Evolutionary conservation across 495 filamentous ascomycete species (phyloP), one percentile per base, ranked within the genome.

Genomic region (Lasiosphaeria ovina): DNA sequence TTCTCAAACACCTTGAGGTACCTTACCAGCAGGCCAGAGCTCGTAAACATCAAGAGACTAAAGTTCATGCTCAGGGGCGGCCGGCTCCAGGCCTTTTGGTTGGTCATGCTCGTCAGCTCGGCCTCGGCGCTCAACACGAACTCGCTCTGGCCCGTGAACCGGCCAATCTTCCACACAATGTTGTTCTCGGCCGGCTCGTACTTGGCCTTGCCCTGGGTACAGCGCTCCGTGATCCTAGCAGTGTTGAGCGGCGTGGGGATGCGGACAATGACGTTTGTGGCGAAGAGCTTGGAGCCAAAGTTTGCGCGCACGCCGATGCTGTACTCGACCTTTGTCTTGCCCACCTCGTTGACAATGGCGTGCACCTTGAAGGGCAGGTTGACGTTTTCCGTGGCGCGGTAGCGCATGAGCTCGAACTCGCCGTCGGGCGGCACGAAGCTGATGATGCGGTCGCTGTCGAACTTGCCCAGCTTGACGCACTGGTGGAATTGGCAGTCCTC

Each of bases 1-100:
- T 99, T 99, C 82, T 99, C 95, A 78, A 99, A 99, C 33, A 99
- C 95, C 79, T 99, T 99, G 60, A 99, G 77, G 75, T 99, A 99
- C 47, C 95, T 77, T 53, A 99, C 95, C 63, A 99, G 70, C 66
- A 99, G 73, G 14, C 94, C 95, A 1, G 87, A 91, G 68, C 89
- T 93, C 40, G 95, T 99, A 74, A 99, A 99, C 95, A 99, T 99
- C 66, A 99, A 78, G 66, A 99, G 74, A 58, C 87, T 91, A 69
- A 99, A 99, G 72, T 81, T 93, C 73, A 99, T 75, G 68, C 87
- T 96, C 60, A 99, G 77, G 36, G 95, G 95, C 59, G 95, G 95
- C 51, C 95, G 82, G 65, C 89, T 93, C 95, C 95, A 99, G 35
- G 93, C 89, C 73, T 97, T 97, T 77, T 99, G 95, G 66, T 96